Evolutionary conservation across 495 filamentous ascomycete genomes (phyloP).

Genomic region (Penicillium canescens): DNA sequence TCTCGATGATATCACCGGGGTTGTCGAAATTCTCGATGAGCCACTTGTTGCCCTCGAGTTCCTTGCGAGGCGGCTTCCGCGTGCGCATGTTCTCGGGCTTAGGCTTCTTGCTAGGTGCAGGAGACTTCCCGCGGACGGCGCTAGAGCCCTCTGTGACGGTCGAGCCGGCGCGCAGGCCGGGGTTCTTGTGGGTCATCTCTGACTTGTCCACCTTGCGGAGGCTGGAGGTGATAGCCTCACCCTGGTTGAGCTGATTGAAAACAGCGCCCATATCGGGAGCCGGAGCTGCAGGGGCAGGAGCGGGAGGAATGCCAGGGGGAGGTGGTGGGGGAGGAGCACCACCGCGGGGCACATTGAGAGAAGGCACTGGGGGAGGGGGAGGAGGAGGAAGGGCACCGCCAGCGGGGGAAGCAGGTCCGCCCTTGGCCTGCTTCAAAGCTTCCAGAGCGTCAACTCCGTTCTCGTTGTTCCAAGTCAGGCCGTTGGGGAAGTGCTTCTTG

Average conservation of each 20-base stretch:
- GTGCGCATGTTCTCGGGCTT: slow-evolving; percentile 93
- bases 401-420: slow-evolving; percentile 44
- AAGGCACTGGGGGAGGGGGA: slow-evolving; percentile 58
- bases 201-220: slow-evolving; percentile 91
- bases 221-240: slow-evolving; percentile 78
- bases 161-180: slow-evolving; percentile 73
- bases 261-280: slow-evolving; percentile 74
- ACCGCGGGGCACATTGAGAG: slow-evolving; percentile 52
- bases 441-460: slow-evolving; percentile 72
- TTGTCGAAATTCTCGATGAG: slow-evolving; percentile 91
- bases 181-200: slow-evolving; percentile 98
- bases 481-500: slow-evolving; percentile 73
- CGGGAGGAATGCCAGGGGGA: slow-evolving; percentile 44
- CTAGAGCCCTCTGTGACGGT: slow-evolving; percentile 60
- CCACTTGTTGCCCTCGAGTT: slow-evolving; percentile 96
- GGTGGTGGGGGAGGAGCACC: slow-evolving; percentile 83
- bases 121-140: slow-evolving; percentile 66
- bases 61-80: slow-evolving; percentile 90
- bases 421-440: slow-evolving; percentile 61
- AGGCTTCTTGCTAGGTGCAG: slow-evolving; percentile 83
- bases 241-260: slow-evolving; percentile 87
- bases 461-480: slow-evolving; percentile 85
- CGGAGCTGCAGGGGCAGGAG: slow-evolving; percentile 29
- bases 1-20: slow-evolving; percentile 66
- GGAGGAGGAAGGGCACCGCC: slow-evolving; percentile 51